phyloP scores from a whole-genome alignment of 2,329 filamentous ascomycete genomes.

The Hypomyces rosellus region DNA sequence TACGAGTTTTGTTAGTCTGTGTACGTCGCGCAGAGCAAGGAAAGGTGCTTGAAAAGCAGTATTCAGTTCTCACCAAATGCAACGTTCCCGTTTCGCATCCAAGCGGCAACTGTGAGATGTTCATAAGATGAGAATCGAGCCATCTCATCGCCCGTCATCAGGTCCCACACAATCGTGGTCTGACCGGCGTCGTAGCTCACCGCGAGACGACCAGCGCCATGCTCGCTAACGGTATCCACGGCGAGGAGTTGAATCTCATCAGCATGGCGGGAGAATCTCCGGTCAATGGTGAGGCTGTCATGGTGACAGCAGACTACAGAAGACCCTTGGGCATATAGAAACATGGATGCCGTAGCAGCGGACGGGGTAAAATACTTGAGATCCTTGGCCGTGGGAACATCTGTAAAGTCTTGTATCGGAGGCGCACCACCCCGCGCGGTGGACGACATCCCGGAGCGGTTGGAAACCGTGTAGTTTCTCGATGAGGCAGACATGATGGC shows the following conservation, averaged over 20 bases:
- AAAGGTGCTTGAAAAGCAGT: background rate
- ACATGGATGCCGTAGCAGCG: conserved; percentile 82
- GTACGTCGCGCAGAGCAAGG: background rate
- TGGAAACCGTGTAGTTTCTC: conserved; percentile 54
- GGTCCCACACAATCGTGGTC: conserved; percentile 94
- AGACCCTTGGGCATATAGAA: conserved; percentile 80
- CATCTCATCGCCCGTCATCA: conserved; percentile 84
- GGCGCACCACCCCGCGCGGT: conserved; percentile 30
- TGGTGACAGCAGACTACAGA: conserved; percentile 84
- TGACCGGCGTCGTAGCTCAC: conserved; percentile 90
- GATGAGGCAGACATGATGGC: conserved; percentile 47
- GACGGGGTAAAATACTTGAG: conserved; percentile 71
- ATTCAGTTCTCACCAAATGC: conserved; percentile 69
- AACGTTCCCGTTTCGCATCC: conserved; percentile 97
- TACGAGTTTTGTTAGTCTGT: conserved; percentile 15
- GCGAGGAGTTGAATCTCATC: conserved; percentile 79
- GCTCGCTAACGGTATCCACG: conserved; percentile 86
- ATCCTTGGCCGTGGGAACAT: conserved; percentile 44
- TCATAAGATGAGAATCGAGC: conserved; percentile 91
- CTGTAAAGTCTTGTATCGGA: conserved; percentile 44
- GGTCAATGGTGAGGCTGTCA: conserved; percentile 83
- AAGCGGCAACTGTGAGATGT: conserved; percentile 73
- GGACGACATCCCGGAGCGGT: conserved; percentile 51
- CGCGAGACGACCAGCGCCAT: conserved; percentile 75
- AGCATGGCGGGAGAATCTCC: conserved; percentile 75